Percentiles rank a stretch among this genome's conserved stretches.
Conservation (phyloP, 805 yeast species). For the Danielia reshetovae region DNA sequence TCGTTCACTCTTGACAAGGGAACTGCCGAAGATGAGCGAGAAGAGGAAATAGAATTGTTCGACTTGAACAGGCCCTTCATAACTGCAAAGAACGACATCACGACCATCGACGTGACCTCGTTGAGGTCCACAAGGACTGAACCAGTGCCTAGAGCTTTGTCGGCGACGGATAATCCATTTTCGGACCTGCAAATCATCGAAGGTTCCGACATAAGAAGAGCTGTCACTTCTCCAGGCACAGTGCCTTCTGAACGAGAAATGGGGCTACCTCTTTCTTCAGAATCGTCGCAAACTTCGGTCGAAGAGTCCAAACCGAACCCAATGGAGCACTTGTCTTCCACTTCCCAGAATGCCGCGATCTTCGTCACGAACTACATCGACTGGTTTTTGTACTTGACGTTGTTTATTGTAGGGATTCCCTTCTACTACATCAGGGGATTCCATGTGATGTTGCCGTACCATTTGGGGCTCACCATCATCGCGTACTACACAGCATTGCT, state of each 20-base stretch:
- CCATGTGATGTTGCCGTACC: conserved; percentile 58
- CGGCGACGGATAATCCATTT: conserved; percentile 8
- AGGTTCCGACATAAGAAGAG: not conserved
- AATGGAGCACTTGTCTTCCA: conserved; percentile 3
- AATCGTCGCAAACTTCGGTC: not conserved
- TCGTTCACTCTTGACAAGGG: conserved; percentile 6
- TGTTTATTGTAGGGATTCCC: conserved; percentile 56
- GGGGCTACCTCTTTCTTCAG: not conserved
- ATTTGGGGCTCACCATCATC: conserved; percentile 55
- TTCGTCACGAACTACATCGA: conserved; percentile 47
- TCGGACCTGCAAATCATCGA: not conserved
- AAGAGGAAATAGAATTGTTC: conserved; percentile 17
- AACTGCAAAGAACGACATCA: conserved; percentile 29
- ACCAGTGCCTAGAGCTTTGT: conserved; percentile 3
- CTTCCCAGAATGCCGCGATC: conserved; percentile 26
- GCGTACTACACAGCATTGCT: conserved; percentile 50
- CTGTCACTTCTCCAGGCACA: not conserved
- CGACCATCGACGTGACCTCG: conserved; percentile 31
- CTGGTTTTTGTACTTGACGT: conserved; percentile 44
- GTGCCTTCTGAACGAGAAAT: too few species aligned
- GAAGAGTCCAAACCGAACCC: not conserved
- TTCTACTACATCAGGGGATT: conserved; percentile 48
- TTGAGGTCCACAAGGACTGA: conserved; percentile 4
- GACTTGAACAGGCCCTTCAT: conserved; percentile 6
- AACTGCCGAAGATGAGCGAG: conserved; percentile 8